Base-by-base conservation (phyloP, 306 rosid species). In the Hylodesmum podocarpum region DNA sequence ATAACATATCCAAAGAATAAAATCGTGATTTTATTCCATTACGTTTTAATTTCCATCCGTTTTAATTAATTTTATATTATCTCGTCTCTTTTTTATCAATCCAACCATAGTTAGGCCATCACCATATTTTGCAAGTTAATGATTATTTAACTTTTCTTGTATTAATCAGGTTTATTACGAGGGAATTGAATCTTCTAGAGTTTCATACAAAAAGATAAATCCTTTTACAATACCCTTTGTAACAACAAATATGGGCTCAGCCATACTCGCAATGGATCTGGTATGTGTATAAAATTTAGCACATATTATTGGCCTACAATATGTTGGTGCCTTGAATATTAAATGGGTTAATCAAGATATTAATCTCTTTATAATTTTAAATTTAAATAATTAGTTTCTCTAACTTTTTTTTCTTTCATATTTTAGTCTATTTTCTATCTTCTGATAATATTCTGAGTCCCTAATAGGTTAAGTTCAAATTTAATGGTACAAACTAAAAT, bases 161-260 rank as follows among this genome's bases (percentile, higher is more conserved):
- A 55, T 77, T 88, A 75, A 84, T 81, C 90, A 93, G 98, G 89
- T 93, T 84, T 88, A 87, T 55, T 75, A 85, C 77, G 98, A 93
- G 84, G 92, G 89, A 10, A 83, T 89, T 80, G 98, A 91, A 89
- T 97, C 96, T 49, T 82, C 89, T 64, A 88, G 96, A 53, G 77
- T 91, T 72, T 93, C 98, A 51, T 87, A 91, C 65, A 91, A 61
- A 89, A 94, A 94, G 92, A 90, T 94, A 91, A 94, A 91, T 89
- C 98, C 98, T 51, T 94, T 94, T 80, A 87, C 88, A 37, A 86
- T 90, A 49, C 98, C 98, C 28, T 91, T 91, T 71, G 94, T 96
- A 65, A 88, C 94, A 59, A 90, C 97, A 73, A 94, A 94, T 78
- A 94, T 94, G 98, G 98, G 98, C 70, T 94, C 98, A 75, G 98